A percentile compares a stretch with the other conserved stretches of the same genome.
Evolutionary conservation across 1,284 basidiomycete species (phyloP).

Genomic region (Heterobasidion irregulare): DNA sequence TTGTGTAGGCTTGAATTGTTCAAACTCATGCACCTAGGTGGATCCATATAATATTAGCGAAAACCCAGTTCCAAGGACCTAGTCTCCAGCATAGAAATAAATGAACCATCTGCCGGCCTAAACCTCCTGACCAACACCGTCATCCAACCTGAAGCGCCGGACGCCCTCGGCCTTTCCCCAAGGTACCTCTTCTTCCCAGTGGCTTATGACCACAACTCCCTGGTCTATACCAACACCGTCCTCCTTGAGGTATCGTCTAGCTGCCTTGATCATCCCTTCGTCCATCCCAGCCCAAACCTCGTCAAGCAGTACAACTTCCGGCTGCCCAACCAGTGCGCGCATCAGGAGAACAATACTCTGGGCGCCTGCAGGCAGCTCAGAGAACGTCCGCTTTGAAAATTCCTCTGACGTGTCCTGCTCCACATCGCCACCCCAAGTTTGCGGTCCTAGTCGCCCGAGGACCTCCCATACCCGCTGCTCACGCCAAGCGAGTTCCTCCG

Average conservation of each 20-base stretch:
- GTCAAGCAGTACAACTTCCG: conserved; percentile 74
- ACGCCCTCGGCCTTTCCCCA: conserved; percentile 52
- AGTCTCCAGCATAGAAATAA: neutral
- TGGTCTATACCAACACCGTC: conserved; percentile 48
- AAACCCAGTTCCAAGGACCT: neutral
- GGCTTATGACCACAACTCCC: conserved; percentile 77
- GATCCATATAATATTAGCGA: neutral
- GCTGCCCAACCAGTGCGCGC: conserved; percentile 69
- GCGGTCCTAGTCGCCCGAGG: conserved; percentile 55
- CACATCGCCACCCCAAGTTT: conserved; percentile 28
- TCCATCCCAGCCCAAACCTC: conserved; percentile 92
- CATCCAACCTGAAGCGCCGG: conserved; percentile 26
- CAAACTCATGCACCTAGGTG: neutral
- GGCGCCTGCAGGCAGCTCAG: conserved; percentile 57
- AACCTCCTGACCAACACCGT: conserved; percentile 22
- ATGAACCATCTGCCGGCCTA: neutral
- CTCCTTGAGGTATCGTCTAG: conserved; percentile 51
- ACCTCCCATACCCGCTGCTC: conserved; percentile 43
- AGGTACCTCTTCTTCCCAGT: conserved; percentile 86
- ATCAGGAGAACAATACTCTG: conserved; percentile 78
- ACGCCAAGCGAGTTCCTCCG: conserved; percentile 34
- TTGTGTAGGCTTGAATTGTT: too few species aligned
- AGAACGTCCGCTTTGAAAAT: conserved; percentile 46
- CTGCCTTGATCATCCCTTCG: conserved; percentile 60
- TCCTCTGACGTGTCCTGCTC: conserved; percentile 15